Evolutionary conservation across 495 filamentous ascomycete species (phyloP).

Genomic region (Staphylotrichum longicolle): DNA sequence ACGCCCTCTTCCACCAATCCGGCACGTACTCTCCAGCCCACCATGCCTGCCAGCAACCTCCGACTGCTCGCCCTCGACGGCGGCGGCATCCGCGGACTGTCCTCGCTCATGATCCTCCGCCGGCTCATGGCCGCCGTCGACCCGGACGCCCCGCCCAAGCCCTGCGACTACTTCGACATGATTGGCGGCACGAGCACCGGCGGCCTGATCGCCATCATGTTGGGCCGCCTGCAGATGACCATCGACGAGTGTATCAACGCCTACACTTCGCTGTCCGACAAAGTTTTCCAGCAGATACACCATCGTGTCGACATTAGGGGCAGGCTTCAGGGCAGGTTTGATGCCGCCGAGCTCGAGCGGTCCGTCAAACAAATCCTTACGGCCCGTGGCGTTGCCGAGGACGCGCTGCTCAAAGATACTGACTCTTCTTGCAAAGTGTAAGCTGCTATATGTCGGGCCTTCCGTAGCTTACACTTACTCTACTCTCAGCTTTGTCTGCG

Average conservation of each 20-base stretch:
- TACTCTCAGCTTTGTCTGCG: conserved; percentile 56
- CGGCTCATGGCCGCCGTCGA: conserved; percentile 50
- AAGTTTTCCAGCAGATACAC: conserved; percentile 41
- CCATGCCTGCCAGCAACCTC: conserved; percentile 11
- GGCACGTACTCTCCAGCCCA: background rate
- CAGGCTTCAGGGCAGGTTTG: conserved; percentile 40
- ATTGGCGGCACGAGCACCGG: conserved; percentile 40
- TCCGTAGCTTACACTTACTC: conserved; percentile 4
- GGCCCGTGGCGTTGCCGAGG: conserved; percentile 36
- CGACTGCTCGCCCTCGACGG: conserved; percentile 44
- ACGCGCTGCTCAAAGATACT: conserved; percentile 43
- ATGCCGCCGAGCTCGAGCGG: conserved; percentile 40
- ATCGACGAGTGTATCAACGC: conserved; percentile 49
- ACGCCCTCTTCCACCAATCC: too few species aligned
- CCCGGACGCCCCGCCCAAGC: conserved; percentile 42
- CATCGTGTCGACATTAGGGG: conserved; percentile 37
- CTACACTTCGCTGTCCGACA: conserved; percentile 39
- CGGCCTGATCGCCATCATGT: conserved; percentile 41
- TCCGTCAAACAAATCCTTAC: conserved; percentile 44
- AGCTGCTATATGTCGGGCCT: conserved; percentile 9
- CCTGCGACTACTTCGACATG: conserved; percentile 47
- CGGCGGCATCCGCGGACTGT: conserved; percentile 55
- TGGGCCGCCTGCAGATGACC: conserved; percentile 43
- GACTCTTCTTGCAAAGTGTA: conserved; percentile 39
- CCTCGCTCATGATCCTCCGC: conserved; percentile 51